phyloP scores from a whole-genome alignment of 768 basidiomycete genomes.

The Termitomyces bulborhizus region DNA sequence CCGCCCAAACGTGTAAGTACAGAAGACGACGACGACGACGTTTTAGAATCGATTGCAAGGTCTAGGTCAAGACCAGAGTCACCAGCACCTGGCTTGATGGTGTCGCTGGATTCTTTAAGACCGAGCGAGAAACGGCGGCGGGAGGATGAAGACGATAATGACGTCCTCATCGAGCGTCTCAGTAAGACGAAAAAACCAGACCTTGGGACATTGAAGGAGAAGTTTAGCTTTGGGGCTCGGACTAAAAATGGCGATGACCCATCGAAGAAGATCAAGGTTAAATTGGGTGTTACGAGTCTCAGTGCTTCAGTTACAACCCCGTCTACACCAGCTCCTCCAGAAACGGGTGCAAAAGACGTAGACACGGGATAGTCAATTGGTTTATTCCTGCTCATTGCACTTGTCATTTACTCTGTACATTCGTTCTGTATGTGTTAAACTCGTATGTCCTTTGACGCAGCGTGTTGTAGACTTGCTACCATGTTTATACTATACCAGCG shows the following conservation, averaged over 20 bases:
- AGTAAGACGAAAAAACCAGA: conserved; percentile 55
- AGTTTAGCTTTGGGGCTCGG: conserved; percentile 18
- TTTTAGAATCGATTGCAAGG: conserved; percentile 50
- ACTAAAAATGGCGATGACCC: conserved; percentile 46
- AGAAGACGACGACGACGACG: conserved; percentile 50
- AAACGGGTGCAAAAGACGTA: conserved; percentile 63
- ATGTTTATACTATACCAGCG: background rate
- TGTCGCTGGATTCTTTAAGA: conserved; percentile 38
- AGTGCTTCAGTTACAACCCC: conserved; percentile 29
- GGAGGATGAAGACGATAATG: conserved; percentile 67
- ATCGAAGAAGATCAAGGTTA: conserved; percentile 73
- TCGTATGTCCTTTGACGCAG: background rate
- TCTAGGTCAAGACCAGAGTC: conserved; percentile 32
- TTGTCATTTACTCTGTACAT: conserved; percentile 2
- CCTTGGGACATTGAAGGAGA: conserved; percentile 40
- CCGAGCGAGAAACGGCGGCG: conserved; percentile 67
- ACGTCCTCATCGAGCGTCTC: conserved; percentile 58
- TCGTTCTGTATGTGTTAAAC: background rate
- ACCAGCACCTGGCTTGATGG: conserved; percentile 26
- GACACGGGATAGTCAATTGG: conserved; percentile 52
- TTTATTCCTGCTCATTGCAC: conserved; percentile 2
- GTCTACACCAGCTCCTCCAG: conserved; percentile 44
- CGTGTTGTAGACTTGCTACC: conserved; percentile 7
- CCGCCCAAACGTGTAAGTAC: conserved; percentile 37
- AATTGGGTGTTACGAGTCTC: conserved; percentile 46